A percentile compares a stretch with the other conserved stretches of the same genome.
These are phyloP conservation scores for Fusarium sororula DNA, from an alignment of 2,329 filamentous ascomycete species.

Conservation along the genomic window DNA sequence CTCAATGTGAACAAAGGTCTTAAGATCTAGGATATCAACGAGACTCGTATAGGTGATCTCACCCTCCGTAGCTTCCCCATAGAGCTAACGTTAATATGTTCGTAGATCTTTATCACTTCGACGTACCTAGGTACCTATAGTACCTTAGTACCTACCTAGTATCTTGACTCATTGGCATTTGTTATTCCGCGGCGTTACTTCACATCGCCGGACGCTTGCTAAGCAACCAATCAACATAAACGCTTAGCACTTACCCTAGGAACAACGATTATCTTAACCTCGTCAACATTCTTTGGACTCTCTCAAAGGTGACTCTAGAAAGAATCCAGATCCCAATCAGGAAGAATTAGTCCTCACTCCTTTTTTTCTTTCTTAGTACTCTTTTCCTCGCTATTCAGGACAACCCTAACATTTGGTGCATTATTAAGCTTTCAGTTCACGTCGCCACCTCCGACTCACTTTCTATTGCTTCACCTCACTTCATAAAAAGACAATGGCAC, in stretches of 20 bases:
- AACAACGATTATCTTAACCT: slow-evolving; percentile 1
- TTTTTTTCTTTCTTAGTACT: not conserved
- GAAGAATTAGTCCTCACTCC: not conserved
- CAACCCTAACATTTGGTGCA: not conserved
- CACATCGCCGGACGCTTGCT: slow-evolving; percentile 18
- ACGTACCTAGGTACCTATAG: not conserved
- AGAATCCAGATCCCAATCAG: not conserved
- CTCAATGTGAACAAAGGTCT: not conserved
- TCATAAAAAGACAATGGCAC: slow-evolving; percentile 69
- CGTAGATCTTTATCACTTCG: not conserved
- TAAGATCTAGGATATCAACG: not conserved
- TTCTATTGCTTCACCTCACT: not conserved
- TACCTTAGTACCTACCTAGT: not conserved
- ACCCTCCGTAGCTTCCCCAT: not conserved
- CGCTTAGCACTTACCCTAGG: slow-evolving; percentile 36
- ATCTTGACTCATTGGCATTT: not conserved
- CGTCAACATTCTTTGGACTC: not conserved
- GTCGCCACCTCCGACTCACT: slow-evolving; percentile 30
- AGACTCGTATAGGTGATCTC: not conserved
- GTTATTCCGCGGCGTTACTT: slow-evolving; percentile 9
- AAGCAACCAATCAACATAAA: slow-evolving; percentile 34
- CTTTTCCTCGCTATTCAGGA: not conserved
- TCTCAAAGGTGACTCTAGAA: not conserved
- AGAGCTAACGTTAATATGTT: not conserved
- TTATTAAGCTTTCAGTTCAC: slow-evolving; percentile 35